A percentile compares a stretch with the other conserved stretches of the same genome.
Evolutionary conservation across 2,329 filamentous ascomycete species (phyloP).

Genomic region (Dryadomyces sulphureus): DNA sequence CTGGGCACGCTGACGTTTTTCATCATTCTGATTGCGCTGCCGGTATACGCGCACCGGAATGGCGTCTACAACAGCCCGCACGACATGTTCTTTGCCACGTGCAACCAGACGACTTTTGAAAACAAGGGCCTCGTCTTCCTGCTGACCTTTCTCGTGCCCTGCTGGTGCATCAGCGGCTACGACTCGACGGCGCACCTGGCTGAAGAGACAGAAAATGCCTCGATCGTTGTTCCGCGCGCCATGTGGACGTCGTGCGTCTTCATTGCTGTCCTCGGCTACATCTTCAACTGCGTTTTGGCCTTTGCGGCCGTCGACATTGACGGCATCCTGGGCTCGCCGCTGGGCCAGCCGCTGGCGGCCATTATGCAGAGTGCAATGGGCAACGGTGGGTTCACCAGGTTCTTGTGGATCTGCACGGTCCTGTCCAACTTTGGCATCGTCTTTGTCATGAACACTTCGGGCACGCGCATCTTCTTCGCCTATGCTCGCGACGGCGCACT

Average conservation of each 20-base stretch:
- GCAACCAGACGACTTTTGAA: conserved; percentile 1
- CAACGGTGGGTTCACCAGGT: background rate
- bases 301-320: conserved; percentile 3
- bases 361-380: conserved; percentile 2
- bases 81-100: conserved; percentile 1
- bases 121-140: conserved; percentile 4
- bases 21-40: conserved; percentile 2
- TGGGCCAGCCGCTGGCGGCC: conserved; percentile 4
- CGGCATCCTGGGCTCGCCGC: conserved; percentile 2
- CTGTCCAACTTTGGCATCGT: conserved; percentile 6
- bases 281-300: conserved; percentile 4
- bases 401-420: conserved; percentile 4
- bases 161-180: conserved; percentile 6
- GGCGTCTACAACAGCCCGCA: background rate
- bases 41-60: background rate
- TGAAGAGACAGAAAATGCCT: conserved; percentile 3
- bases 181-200: conserved; percentile 3
- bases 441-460: conserved; percentile 5
- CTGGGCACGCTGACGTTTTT: conserved; percentile 2
- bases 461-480: conserved; percentile 4
- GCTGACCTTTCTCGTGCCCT: conserved; percentile 3
- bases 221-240: conserved; percentile 1
- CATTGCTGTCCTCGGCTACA: conserved; percentile 1
- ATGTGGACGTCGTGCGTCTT: conserved; percentile 4
- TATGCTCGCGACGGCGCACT: conserved; percentile 5